Evolutionary conservation across 306 rosid species (phyloP).

Genomic region (Parietaria judaica): DNA sequence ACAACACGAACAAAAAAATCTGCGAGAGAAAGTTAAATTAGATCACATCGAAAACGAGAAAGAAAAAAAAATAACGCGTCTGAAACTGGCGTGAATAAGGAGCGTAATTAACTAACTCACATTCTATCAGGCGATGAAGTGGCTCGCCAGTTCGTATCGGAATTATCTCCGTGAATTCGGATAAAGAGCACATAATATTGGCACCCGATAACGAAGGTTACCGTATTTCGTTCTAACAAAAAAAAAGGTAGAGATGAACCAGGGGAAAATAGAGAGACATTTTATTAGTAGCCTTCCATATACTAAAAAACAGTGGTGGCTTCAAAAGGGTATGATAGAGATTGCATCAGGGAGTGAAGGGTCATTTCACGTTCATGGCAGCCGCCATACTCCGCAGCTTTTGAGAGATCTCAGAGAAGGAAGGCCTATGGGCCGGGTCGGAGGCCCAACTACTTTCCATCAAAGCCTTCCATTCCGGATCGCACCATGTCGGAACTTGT

Average conservation of each 20-base stretch:
- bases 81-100: background rate
- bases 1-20: slow-evolving; percentile 25
- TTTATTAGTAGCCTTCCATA: slow-evolving; percentile 36
- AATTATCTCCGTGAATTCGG: slow-evolving; percentile 14
- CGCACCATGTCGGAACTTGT: slow-evolving; percentile 91
- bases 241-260: slow-evolving; percentile 31
- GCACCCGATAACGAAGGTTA: slow-evolving; percentile 13
- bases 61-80: too few relatives aligned
- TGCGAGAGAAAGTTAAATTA: slow-evolving; percentile 5
- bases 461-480: slow-evolving; percentile 97
- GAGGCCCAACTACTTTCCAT: slow-evolving; percentile 97
- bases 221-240: slow-evolving; percentile 20
- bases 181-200: slow-evolving; percentile 9
- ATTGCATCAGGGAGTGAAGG: slow-evolving; percentile 20
- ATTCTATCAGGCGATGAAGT: slow-evolving; percentile 21
- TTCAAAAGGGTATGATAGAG: slow-evolving; percentile 27
- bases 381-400: slow-evolving; percentile 97
- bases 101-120: slow-evolving; percentile 31
- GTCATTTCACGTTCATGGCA: slow-evolving; percentile 77
- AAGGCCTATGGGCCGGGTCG: slow-evolving; percentile 74
- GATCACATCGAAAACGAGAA: background rate
- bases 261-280: slow-evolving; percentile 22
- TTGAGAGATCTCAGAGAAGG: slow-evolving; percentile 92
- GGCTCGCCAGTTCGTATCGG: slow-evolving; percentile 17
- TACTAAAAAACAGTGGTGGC: slow-evolving; percentile 38